Base-by-base conservation (phyloP, 371 early-diverging fungal species). In the Apophysomyces variabilis region DNA sequence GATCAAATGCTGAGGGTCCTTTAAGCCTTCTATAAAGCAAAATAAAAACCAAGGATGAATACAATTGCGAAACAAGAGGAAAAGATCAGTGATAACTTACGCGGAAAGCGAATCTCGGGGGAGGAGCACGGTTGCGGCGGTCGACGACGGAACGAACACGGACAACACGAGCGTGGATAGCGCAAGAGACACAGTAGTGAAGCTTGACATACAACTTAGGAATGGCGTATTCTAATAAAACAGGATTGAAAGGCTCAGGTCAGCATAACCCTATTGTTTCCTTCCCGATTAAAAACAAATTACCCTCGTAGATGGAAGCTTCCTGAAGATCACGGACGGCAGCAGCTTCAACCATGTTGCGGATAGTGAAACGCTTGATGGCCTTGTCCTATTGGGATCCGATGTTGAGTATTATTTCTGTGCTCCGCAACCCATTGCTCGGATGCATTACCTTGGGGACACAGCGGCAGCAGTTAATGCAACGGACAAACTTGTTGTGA, bases 141-240 rank as follows among this genome's bases (percentile, higher is more conserved):
- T 89, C 94, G 45, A 77, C 88, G 69, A 85, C 84, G 73, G 96
- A 95, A 79, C 99, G 94, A 58, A 97, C 97, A 87, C 97, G 95
- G 70, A 99, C 99, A 62, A 97, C 90, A 83, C 94, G 93, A 71
- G 92, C 83, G 91, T 99, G 99, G 75, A 99, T 97, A 64, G 99
- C 99, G 89, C 99, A 99, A 61, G 96, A 95, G 69, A 99, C 85
- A 84, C 99, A 99, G 92, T 97, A 95, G 79, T 95, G 95, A 69
- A 90, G 87, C 91, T 99, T 99, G 88, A 96, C 88, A 89, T 96
- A 98, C 77, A 97, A 88, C 89, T 97, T 99, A 85, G 99, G 99
- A 67, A 99, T 89, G 67, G 94, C 94, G 85, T 95, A 97, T 80
- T 93, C 93, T 84, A 58, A 13, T 32, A 26, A 26, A 26, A 26